Evolutionary conservation across 495 filamentous ascomycete species (phyloP).

Genomic region (Acidiella bohemica): DNA sequence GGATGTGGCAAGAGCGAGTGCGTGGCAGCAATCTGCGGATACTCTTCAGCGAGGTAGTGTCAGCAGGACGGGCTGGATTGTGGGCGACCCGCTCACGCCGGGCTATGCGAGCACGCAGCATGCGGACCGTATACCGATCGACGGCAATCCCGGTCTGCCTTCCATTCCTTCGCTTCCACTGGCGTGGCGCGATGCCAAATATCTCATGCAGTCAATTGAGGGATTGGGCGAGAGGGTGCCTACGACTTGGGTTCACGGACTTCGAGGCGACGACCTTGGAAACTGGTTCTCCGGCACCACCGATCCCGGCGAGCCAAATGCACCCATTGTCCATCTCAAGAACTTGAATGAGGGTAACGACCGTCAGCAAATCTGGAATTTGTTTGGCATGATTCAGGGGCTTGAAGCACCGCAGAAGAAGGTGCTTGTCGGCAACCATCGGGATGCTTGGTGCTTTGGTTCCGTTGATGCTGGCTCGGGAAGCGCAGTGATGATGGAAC

Average conservation of each 20-base stretch:
- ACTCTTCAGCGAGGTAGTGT: constrained; percentile 76
- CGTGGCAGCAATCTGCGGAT: constrained; percentile 61
- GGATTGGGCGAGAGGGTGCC: constrained; percentile 61
- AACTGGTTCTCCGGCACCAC: constrained; percentile 75
- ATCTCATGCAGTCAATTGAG: constrained; percentile 61
- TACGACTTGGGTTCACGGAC: constrained; percentile 52
- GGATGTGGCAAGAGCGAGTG: constrained; percentile 62
- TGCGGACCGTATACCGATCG: constrained; percentile 48
- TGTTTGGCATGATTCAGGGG: constrained; percentile 69
- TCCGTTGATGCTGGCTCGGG: constrained; percentile 76
- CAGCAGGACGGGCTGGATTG: constrained; percentile 65
- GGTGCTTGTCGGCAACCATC: constrained; percentile 85
- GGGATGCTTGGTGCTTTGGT: constrained; percentile 87
- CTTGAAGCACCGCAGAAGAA: constrained; percentile 70
- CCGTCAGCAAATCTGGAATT: constrained; percentile 77
- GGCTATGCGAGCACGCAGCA: constrained; percentile 67
- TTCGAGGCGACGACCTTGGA: constrained; percentile 43
- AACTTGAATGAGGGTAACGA: constrained; percentile 79
- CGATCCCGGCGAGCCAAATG: constrained; percentile 33
- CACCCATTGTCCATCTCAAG: constrained; percentile 62
- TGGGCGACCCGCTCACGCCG: constrained; percentile 80
- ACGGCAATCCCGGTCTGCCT: constrained; percentile 57
- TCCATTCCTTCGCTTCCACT: constrained; percentile 82
- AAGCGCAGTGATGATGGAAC: constrained; percentile 80
- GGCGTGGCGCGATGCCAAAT: constrained; percentile 75